phyloP scores from a whole-genome alignment of 257 asterid genomes.

The Salvia splendens region DNA sequence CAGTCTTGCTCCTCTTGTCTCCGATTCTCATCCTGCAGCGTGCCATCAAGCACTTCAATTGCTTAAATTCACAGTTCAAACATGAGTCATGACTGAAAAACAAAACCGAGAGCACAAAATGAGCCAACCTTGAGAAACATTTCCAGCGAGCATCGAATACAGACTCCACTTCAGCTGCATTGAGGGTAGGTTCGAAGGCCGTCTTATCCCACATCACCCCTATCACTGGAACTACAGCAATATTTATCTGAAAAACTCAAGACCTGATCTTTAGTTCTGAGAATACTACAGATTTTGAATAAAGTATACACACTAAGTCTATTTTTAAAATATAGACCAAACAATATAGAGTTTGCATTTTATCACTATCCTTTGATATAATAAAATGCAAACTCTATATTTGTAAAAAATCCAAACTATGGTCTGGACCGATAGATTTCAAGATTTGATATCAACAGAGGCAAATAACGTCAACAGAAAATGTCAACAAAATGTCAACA shows the following conservation, averaged over 20 bases:
- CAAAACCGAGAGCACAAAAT: background rate
- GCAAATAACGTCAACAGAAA: too few relatives aligned
- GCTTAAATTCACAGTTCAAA: slow-evolving; percentile 5
- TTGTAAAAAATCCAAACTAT: too few relatives aligned
- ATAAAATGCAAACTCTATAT: too few relatives aligned
- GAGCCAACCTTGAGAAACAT: slow-evolving; percentile 74
- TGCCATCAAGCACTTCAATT: background rate
- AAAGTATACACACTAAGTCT: background rate
- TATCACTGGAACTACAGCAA: slow-evolving; percentile 72
- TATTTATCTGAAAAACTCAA: slow-evolving; percentile 45
- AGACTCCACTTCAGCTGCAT: slow-evolving; percentile 39
- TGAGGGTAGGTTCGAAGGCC: slow-evolving; percentile 51
- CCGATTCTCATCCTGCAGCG: slow-evolving; percentile 64
- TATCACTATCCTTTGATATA: too few relatives aligned
- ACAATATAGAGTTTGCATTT: too few relatives aligned
- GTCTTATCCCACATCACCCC: slow-evolving; percentile 62
- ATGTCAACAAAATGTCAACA: too few relatives aligned
- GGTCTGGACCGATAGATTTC: too few relatives aligned
- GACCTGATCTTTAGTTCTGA: background rate
- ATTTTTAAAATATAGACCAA: background rate
- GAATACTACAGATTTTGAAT: background rate
- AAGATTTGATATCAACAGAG: too few relatives aligned
- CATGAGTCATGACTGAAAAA: background rate
- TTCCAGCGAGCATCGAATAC: slow-evolving; percentile 72
- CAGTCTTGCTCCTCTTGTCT: slow-evolving; percentile 60